Percentiles rank a stretch among this genome's conserved stretches.
These are phyloP conservation scores for Diphasiastrum complanatum DNA, from an alignment of 83 land plant species.

Conservation along the genomic window DNA sequence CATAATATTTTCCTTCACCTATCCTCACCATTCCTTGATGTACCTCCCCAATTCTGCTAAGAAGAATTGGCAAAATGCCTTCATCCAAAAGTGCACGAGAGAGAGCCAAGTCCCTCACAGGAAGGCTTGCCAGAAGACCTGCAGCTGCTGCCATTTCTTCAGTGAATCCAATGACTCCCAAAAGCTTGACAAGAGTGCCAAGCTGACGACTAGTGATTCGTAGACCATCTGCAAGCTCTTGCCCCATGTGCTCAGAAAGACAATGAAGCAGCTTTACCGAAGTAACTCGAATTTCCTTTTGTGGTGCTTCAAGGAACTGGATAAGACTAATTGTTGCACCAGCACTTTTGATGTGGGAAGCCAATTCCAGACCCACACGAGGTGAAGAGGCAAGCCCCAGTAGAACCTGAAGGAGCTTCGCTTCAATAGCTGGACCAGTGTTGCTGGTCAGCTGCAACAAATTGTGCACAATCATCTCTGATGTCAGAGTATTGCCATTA, in stretches of 20 bases:
- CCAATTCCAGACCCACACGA: constrained; percentile 46
- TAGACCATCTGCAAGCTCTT: constrained; percentile 80
- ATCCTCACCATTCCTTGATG: constrained; percentile 42
- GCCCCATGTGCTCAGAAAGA: constrained; percentile 80
- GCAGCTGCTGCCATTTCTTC: constrained; percentile 92
- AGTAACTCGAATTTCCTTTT: constrained; percentile 64
- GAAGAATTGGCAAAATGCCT: constrained; percentile 51
- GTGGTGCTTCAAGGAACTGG: constrained; percentile 93
- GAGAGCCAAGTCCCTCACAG: constrained; percentile 61
- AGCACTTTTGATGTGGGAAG: constrained; percentile 77
- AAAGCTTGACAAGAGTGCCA: constrained; percentile 60
- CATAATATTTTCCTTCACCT: constrained; percentile 56
- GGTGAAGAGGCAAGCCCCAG: constrained; percentile 78
- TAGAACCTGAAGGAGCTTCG: constrained; percentile 89
- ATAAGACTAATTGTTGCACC: constrained; percentile 87
- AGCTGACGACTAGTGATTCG: constrained; percentile 81
- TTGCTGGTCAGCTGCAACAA: constrained; percentile 86
- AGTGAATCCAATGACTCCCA: constrained; percentile 53
- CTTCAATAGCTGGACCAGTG: constrained; percentile 91
- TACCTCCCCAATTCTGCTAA: constrained; percentile 38
- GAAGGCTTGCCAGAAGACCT: constrained; percentile 74
- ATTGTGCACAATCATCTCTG: constrained; percentile 72
- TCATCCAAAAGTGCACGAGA: constrained; percentile 76
- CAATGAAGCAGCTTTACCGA: constrained; percentile 73
- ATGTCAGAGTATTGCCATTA: constrained; percentile 66